Evolutionary conservation across 306 rosid genomes (phyloP), one percentile per base, ranked within the genome.

Genomic region (Cyclanthera cordifolia): DNA sequence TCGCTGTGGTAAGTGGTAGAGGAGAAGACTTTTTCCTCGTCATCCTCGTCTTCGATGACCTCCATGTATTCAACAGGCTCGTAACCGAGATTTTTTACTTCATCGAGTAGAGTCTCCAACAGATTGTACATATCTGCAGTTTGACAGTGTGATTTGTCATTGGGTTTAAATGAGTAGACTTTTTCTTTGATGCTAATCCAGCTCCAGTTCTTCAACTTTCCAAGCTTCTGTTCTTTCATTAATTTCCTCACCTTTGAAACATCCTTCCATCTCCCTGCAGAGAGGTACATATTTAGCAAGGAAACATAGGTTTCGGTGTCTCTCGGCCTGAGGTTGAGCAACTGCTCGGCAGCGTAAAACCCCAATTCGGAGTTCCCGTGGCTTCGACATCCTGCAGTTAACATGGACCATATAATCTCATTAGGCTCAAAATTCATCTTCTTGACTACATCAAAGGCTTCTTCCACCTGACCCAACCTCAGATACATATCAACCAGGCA

Each of bases 401-500:
- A 77, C 49, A 59, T 86, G 13, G 89, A 81, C 98, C 93, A 93
- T 67, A 89, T 87, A 58, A 55, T 73, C 82, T 93, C 91, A 32
- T 72, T 86, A 34, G 96, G 87, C 72, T 76, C 93, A 68, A 82
- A 76, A 71, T 78, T 72, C 93, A 85, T 87, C 67, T 82, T 84
- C 73, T 82, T 78, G 15, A 89, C 79, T 28, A 89, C 56, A 80
- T 74, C 53, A 25, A 87, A 83, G 67, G 98, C 96, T 82, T 92
- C 87, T 30, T 87, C 85, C 17, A 89, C 53, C 72, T 66, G 79
- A 17, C 95, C 95, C 66, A 79, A 53, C 64, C 95, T 81, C 75
- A 92, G 81, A 41, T 72, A 84, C 98, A 87, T 87, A 71, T 86
- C 96, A 68, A 87, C 76, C 67, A 92, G 51, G 84, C 93, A 84